A percentile compares a stretch with the other conserved stretches of the same genome.
phyloP scores from a whole-genome alignment of 2,329 filamentous ascomycete genomes.

The Tolypocladium guangdongense region DNA sequence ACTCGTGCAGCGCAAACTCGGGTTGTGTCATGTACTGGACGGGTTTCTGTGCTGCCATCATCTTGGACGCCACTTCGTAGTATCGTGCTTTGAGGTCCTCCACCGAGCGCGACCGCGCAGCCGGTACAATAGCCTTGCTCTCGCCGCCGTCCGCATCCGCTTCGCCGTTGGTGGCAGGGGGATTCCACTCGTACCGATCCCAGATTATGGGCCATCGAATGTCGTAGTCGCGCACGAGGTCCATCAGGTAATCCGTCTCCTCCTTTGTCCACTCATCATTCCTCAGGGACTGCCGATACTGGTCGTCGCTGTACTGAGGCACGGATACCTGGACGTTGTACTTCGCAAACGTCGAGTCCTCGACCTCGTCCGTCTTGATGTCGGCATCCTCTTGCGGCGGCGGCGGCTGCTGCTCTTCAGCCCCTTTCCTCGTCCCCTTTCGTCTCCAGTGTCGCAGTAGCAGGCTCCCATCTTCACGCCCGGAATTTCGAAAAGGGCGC shows the following conservation, averaged over 20 bases:
- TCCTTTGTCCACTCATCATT: conserved; percentile 77
- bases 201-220: conserved; percentile 85
- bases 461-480: conserved; percentile 56
- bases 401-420: conserved; percentile 17
- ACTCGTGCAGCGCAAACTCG: conserved; percentile 75
- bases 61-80: conserved; percentile 73
- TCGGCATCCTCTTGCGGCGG: conserved; percentile 18
- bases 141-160: conserved; percentile 33
- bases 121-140: conserved; percentile 42
- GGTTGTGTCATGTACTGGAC: conserved; percentile 77
- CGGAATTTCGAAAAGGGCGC: conserved; percentile 64
- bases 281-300: conserved; percentile 68
- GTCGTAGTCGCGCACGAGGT: conserved; percentile 65
- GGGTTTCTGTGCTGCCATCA: conserved; percentile 71
- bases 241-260: conserved; percentile 86
- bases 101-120: conserved; percentile 52
- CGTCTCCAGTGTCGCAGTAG: conserved; percentile 72
- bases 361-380: conserved; percentile 18
- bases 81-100: conserved; percentile 89
- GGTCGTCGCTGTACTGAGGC: conserved; percentile 74
- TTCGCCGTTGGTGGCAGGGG: conserved; percentile 33
- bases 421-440: conserved; percentile 34
- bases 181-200: conserved; percentile 77
- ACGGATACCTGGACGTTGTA: conserved; percentile 75
- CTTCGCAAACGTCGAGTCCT: conserved; percentile 65